phyloP scores from a whole-genome alignment of 2,329 filamentous ascomycete species.

The Paraphaeosphaeria sporulosa region DNA sequence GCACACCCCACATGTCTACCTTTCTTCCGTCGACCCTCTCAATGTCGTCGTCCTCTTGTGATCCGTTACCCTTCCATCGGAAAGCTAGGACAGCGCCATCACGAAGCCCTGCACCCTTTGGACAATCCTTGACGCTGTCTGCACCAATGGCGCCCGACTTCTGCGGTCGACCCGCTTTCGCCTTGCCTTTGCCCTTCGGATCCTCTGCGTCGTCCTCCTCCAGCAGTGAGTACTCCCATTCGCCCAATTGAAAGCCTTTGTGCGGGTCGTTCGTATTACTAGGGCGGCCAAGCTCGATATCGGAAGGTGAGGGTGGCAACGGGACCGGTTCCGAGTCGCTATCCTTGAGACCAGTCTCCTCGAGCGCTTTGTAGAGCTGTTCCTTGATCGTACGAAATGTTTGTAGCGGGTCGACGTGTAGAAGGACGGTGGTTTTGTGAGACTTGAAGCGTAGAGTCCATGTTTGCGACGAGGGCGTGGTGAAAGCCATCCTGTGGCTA shows the following conservation, averaged over 20 bases:
- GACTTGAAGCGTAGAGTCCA: constrained; percentile 58
- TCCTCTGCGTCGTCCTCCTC: constrained; percentile 38
- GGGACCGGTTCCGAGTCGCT: constrained; percentile 42
- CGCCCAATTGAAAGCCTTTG: constrained; percentile 50
- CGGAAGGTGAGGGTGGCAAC: constrained; percentile 49
- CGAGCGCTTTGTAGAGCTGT: constrained; percentile 52
- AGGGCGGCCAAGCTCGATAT: constrained; percentile 53
- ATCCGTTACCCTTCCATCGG: constrained; percentile 41
- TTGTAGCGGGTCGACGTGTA: constrained; percentile 55
- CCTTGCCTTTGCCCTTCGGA: constrained; percentile 50
- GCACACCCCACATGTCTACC: constrained; percentile 43
- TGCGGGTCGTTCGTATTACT: constrained; percentile 50
- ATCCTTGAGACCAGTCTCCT: constrained; percentile 46
- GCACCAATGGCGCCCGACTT: constrained; percentile 9
- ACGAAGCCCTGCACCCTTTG: constrained; percentile 46
- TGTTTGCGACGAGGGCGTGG: constrained; percentile 34
- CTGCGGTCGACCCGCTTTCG: constrained; percentile 39
- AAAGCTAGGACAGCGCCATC: constrained; percentile 49
- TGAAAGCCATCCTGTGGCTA: constrained; percentile 23
- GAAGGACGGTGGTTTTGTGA: constrained; percentile 55
- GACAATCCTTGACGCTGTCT: constrained; percentile 34
- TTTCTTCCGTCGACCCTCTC: constrained; percentile 20
- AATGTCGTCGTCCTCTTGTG: constrained; percentile 23
- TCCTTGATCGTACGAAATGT: constrained; percentile 51
- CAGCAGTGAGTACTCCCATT: constrained; percentile 38